Conservation (phyloP, 352 stramenopile genomes). For the Phytophthora lateralis region DNA sequence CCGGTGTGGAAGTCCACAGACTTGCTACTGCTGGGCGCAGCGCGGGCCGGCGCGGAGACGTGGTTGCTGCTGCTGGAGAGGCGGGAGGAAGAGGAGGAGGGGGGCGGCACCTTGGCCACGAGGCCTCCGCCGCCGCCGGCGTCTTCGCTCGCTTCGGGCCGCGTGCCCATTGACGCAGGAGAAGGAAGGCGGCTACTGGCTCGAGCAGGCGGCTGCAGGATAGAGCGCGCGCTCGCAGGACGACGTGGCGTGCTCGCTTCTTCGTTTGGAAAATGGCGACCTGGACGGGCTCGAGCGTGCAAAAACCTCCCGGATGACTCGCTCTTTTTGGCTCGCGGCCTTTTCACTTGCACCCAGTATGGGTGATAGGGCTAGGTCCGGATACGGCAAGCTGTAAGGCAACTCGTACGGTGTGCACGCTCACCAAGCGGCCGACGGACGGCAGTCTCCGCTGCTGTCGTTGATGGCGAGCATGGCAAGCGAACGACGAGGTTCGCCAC, state of each 20-base stretch:
- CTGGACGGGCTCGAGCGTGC: neutral
- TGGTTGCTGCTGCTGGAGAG: conserved; percentile 1
- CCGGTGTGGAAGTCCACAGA: conserved; percentile 5
- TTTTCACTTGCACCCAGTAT: neutral
- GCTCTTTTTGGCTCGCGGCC: neutral
- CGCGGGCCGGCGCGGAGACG: neutral
- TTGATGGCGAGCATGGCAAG: too few species aligned
- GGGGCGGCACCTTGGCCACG: neutral
- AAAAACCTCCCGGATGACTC: neutral
- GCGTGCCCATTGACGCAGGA: conserved; percentile 28
- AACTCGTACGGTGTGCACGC: neutral
- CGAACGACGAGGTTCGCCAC: too few species aligned
- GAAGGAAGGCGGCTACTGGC: conserved; percentile 7
- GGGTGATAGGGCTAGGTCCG: neutral
- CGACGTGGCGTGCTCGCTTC: neutral
- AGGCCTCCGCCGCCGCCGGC: conserved; percentile 5
- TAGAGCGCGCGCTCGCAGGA: neutral
- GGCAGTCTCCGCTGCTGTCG: too few species aligned
- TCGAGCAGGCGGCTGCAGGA: neutral
- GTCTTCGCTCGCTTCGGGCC: conserved; percentile 33
- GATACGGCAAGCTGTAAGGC: neutral
- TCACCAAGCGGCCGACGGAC: neutral
- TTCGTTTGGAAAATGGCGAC: neutral
- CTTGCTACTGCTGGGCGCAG: conserved; percentile 14
- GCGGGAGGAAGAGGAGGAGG: neutral